Base-by-base conservation (phyloP, 192 early-diverging fungal genomes). In the Coemansia sp. region DNA sequence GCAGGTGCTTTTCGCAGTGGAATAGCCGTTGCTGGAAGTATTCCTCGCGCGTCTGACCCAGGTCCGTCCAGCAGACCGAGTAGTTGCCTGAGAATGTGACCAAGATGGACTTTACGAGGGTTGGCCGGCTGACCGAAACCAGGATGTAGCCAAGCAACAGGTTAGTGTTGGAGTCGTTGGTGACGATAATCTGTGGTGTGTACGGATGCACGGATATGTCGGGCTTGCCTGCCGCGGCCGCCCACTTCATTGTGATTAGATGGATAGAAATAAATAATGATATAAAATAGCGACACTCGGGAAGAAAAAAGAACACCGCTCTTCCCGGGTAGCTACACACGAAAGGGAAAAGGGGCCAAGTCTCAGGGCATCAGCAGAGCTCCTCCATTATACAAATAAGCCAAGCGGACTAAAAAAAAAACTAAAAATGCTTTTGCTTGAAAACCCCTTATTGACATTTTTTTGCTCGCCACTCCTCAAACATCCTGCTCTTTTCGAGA, bases 11-110 rank as follows among this genome's bases (percentile, higher is more conserved):
- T 12, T 74, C 63, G 44, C 43, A 31, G 42, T 62, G 58, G 29
- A 74, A 66, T 32, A 39, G 40, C 29, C 61, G 65, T 55, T 74
- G 50, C 40, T 65, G 62, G 29, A 45, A 67, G 27, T 62, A 67
- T 17, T 66, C 60, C 14, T 59, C 46, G 2, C 60, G 55, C 22
- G 28, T 58, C 21, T 43, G 59, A 0, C 64, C 70, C 1, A 48
- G n/a, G 12, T 55, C 46, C 10, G 43, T 19, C 70, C 63, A 74
- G 54, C 42, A 50, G 2, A 64, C 55, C 12, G 62, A 55, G 46
- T 74, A 74, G 4, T 42, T 54, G 54, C 70, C 70, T 2, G 51
- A 40, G 11, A 74, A 45, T 4, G 42, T 10, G 1, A 74, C 32
- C 14, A 43, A 40, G 28, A 74, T 30, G 1, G 59, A 67, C 51